Evolutionary conservation across 306 rosid genomes (phyloP), one percentile per base, ranked within the genome.

Genomic region (Boehmeria nivea): DNA sequence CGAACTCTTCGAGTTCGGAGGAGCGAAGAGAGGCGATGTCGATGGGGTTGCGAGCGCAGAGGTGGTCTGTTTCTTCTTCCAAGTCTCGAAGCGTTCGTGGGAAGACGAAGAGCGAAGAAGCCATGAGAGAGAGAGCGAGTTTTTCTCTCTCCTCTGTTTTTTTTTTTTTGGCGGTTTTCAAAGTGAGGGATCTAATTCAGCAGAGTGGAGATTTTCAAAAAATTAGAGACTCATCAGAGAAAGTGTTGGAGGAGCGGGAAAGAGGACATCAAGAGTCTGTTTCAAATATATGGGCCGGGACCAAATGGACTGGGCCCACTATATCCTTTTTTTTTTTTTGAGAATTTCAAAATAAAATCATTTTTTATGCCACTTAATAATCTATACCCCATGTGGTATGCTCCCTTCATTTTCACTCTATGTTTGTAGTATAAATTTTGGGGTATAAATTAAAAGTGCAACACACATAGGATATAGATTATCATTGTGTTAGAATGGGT

Each of bases 1-100:
- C 94, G 67, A 87, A 84, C 56, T 91, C 98, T 63, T 87, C 89
- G 40, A 91, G 79, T 69, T 82, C 72, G 34, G 94, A 76, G 27
- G 94, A 53, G 8, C 69, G 77, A 22, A 87, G 69, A 36, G 83
- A 74, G 21, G 87, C 21, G 36, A 80, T 22, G 64, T 87, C 66
- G 34, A 54, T 19, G 13, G 71, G 71, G 56, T 76, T 82, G 34
- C 45, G 82, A 15, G 73, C 87, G 70, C 23, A 55, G 72, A 91
- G 85, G 31, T 79, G 71, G 63, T 80, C 67, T 51, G 6, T n/a
- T 5, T 76, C 86, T 51, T 82, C 64, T 71, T 87, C 96, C 14
- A 91, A 85, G 13, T 76, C 91, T 34, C 43, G 53, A 17, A 87
- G 81, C 48, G 44, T 59, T 31, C 76, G 80, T 54, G 98, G 96